These are phyloP conservation scores for Podaxis mareebaensis DNA, from an alignment of 768 basidiomycete species.

Conservation along the genomic window DNA sequence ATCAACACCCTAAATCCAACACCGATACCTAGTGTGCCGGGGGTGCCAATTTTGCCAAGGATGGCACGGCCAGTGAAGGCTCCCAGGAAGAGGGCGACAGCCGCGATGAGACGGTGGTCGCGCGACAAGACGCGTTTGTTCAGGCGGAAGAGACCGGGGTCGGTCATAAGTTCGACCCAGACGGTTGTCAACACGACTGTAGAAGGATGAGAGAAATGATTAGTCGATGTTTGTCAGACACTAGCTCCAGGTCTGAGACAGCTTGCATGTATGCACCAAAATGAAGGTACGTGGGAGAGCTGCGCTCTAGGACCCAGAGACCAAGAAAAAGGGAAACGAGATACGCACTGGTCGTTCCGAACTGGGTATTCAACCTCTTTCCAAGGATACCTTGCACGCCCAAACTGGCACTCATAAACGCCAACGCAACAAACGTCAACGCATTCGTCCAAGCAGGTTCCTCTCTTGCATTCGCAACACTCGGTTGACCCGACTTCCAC, in stretches of 20 bases:
- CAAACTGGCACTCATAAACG: slow-evolving; percentile 78
- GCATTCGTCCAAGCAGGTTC: slow-evolving; percentile 72
- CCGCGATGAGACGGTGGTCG: slow-evolving; percentile 72
- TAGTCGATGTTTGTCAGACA: no score
- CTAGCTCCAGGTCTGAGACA: no score
- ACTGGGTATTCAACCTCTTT: slow-evolving; percentile 78
- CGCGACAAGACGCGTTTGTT: slow-evolving; percentile 55
- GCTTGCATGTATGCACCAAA: not conserved
- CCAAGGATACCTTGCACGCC: slow-evolving; percentile 88
- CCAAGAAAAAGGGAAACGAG: not conserved
- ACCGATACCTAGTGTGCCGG: slow-evolving; percentile 66
- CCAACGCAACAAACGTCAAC: slow-evolving; percentile 68
- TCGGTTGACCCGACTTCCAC: slow-evolving; percentile 65
- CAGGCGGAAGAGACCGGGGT: slow-evolving; percentile 69
- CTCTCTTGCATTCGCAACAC: slow-evolving; percentile 53
- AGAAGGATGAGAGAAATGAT: not conserved
- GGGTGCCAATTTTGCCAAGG: slow-evolving; percentile 58
- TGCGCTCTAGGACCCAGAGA: no score
- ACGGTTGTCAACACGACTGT: slow-evolving; percentile 82
- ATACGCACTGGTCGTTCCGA: slow-evolving; percentile 69
- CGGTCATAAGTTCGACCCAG: slow-evolving; percentile 87
- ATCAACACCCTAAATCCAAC: slow-evolving; percentile 63
- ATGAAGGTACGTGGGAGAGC: not conserved
- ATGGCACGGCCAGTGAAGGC: slow-evolving; percentile 68
- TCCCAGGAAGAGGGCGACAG: slow-evolving; percentile 70